Evolutionary conservation across 352 stramenopile species (phyloP).

Genomic region (Pythium rhizo-oryzae): DNA sequence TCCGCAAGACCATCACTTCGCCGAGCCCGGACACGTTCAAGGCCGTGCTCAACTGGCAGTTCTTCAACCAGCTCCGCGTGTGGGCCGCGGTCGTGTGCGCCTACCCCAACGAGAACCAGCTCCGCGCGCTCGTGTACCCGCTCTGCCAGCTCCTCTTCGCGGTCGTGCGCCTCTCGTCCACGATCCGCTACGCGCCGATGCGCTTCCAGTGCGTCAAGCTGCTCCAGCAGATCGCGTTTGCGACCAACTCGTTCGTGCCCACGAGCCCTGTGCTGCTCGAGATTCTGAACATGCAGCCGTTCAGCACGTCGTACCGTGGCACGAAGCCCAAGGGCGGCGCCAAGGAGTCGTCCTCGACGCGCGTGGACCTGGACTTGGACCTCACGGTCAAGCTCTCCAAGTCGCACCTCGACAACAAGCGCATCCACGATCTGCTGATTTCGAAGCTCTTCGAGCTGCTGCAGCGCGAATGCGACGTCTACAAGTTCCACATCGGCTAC

Average conservation of each 20-base stretch:
- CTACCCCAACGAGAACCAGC: constrained; percentile 82
- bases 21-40: constrained; percentile 91
- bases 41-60: constrained; percentile 97
- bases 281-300: constrained; percentile 91
- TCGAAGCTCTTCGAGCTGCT: constrained; percentile 94
- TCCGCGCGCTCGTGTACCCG: constrained; percentile 95
- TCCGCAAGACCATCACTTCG: constrained; percentile 95
- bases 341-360: constrained; percentile 36
- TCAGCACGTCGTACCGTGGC: constrained; percentile 84
- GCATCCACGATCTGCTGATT: constrained; percentile 91
- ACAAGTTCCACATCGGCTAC: constrained; percentile 96
- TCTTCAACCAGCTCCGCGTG: constrained; percentile 96
- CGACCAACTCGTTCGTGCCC: constrained; percentile 95
- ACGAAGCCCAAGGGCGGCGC: constrained; percentile 40
- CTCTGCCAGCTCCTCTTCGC: constrained; percentile 91
- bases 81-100: constrained; percentile 96
- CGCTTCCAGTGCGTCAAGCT: constrained; percentile 97
- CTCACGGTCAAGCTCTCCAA: constrained; percentile 93
- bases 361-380: constrained; percentile 66
- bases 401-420: constrained; percentile 82
- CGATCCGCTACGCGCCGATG: constrained; percentile 89
- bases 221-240: constrained; percentile 95
- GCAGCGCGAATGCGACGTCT: constrained; percentile 94
- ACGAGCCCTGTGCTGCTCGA: constrained; percentile 94
- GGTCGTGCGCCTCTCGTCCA: constrained; percentile 76